Base-by-base conservation (phyloP, 768 basidiomycete species). In the Psilocybe cyanescens region DNA sequence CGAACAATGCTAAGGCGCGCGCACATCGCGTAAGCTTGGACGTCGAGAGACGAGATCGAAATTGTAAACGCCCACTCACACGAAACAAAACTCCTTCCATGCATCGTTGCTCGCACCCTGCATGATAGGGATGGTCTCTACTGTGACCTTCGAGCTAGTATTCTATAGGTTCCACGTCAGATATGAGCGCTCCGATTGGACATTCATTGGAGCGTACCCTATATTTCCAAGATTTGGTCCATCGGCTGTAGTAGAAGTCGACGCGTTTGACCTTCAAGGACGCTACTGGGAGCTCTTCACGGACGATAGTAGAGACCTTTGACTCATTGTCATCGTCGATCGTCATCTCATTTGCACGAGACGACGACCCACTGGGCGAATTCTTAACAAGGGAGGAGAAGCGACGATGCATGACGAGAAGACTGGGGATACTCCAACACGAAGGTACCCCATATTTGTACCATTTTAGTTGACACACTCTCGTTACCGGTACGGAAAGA, bases 211-310 rank as follows among this genome's bases (percentile, higher is more conserved):
- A 7, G 3, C 73, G 24, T 68, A 83, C 83, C 65, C 75, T 74
- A 66, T 87, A 86, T 72, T 84, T 86, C 85, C 85, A 87, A 17
- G 71, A 68, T 67, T 81, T 84, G 33, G 76, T 75, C 85, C 85
- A 86, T 61, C 78, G 72, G 67, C 82, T 85, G 70, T 82, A 86
- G 65, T 85, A 86, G 64, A 83, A 76, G 67, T 87, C 86, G 47
- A 87, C 81, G 1, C 83, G 82, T 68, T 87, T 86, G 70, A 87
- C 74, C 72, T 88, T 85, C 58, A 85, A 73, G 14, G 81, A 80
- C 30, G 82, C 81, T 4, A 75, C 70, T 57, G 81, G 73, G 2
- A 80, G 65, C 41, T 79, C 78, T 11, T 79, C 76, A 37, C 68
- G 72, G 28, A 70, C 74, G 9, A 76, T 65, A 0, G 78, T 75